These are phyloP conservation scores for Fusarium solani-melongenae DNA, from an alignment of 2,329 filamentous ascomycete genomes.

Conservation along the genomic window DNA sequence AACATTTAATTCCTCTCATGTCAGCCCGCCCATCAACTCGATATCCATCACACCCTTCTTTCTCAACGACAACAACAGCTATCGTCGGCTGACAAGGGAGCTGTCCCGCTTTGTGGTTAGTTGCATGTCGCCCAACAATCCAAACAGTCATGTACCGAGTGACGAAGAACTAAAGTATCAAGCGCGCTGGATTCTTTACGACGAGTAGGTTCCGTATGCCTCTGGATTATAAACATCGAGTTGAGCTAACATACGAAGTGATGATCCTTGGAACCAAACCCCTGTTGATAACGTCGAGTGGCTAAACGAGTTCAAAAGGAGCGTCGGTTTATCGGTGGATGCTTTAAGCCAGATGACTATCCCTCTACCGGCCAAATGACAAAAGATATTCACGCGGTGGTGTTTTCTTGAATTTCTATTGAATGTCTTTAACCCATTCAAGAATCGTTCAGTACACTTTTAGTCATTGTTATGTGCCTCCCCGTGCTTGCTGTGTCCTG, in stretches of 20 bases:
- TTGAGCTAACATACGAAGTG: background rate
- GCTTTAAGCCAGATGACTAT: background rate
- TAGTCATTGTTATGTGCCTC: background rate
- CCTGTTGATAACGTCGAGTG: background rate
- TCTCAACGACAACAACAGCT: background rate
- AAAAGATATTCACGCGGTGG: fast-evolving
- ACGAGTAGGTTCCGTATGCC: background rate
- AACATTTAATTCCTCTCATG: background rate
- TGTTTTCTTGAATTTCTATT: background rate
- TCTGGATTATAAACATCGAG: background rate
- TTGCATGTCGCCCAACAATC: background rate
- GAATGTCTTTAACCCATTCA: background rate
- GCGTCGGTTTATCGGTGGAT: background rate
- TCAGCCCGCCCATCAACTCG: background rate
- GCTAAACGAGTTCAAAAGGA: background rate
- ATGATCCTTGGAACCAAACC: background rate
- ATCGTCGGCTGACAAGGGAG: background rate
- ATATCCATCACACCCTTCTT: background rate
- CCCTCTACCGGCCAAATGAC: background rate
- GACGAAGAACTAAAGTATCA: background rate
- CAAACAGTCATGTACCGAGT: background rate
- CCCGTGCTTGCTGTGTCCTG: background rate
- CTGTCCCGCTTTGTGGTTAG: background rate
- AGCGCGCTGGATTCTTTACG: background rate
- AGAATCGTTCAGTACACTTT: background rate